These are phyloP conservation scores for Euphorbia celastroides DNA, from an alignment of 441 rosid species.

Conservation along the genomic window DNA sequence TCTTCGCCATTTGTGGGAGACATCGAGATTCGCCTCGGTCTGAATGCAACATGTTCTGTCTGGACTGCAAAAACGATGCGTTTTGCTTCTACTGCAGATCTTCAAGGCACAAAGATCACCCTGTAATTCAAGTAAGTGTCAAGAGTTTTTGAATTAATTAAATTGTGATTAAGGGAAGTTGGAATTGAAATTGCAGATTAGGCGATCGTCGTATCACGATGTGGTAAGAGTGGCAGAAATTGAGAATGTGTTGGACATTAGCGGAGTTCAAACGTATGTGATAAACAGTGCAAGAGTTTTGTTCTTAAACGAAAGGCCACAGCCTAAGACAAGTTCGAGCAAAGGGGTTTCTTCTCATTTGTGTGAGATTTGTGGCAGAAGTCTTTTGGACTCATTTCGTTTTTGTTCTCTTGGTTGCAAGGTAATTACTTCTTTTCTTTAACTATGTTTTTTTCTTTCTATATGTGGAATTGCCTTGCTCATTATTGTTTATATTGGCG, in stretches of 20 bases:
- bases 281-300: conserved; percentile 79
- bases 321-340: conserved; percentile 39
- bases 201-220: conserved; percentile 80
- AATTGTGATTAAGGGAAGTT: neutral
- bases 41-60: conserved; percentile 82
- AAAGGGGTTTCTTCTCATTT: conserved; percentile 48
- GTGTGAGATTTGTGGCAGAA: conserved; percentile 67
- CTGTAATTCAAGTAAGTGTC: conserved; percentile 51
- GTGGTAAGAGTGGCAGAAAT: conserved; percentile 79
- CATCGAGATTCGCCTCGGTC: conserved; percentile 54
- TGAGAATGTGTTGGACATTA: conserved; percentile 52
- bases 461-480: neutral
- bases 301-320: conserved; percentile 80
- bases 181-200: conserved; percentile 40
- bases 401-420: conserved; percentile 93
- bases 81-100: conserved; percentile 86
- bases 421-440: conserved; percentile 36
- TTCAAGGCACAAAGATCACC: conserved; percentile 62
- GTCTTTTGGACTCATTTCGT: conserved; percentile 71
- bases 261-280: conserved; percentile 80
- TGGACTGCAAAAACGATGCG: conserved; percentile 55
- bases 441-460: neutral
- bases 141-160: neutral
- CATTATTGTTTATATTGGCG: no score
- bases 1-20: conserved; percentile 56